Conservation (phyloP, 2,329 filamentous ascomycete genomes). For the Colletotrichum incanum region DNA sequence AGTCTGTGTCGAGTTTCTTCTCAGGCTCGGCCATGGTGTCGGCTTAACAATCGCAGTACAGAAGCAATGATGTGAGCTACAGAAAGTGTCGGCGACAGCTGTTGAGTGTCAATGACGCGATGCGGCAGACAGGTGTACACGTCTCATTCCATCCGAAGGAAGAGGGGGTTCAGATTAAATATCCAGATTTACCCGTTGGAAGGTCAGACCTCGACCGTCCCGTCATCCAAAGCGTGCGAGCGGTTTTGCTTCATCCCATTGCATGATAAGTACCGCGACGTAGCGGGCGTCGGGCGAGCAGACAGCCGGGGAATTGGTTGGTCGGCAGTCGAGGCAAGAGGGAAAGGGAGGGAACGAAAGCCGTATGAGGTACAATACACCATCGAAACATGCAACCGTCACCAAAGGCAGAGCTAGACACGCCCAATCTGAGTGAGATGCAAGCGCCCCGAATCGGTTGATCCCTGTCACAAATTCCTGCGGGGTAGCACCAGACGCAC, state of each 20-base stretch:
- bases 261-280: not conserved
- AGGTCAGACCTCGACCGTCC: not conserved
- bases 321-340: not conserved
- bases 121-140: not conserved
- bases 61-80: not conserved
- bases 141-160: not conserved
- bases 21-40: slow-evolving; percentile 3
- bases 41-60: not conserved
- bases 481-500: slow-evolving; percentile 16
- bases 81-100: not conserved
- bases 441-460: slow-evolving; percentile 5
- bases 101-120: not conserved
- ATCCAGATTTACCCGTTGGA: not conserved
- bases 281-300: slow-evolving; percentile 19
- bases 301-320: not conserved
- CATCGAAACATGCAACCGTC: not conserved
- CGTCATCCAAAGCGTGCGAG: not conserved
- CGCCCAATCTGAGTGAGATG: slow-evolving; percentile 15
- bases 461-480: not conserved
- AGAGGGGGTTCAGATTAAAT: slow-evolving; percentile 21
- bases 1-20: slow-evolving; percentile 15
- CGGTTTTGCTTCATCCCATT: slow-evolving; percentile 5
- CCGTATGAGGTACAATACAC: slow-evolving; percentile 13
- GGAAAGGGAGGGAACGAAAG: not conserved
- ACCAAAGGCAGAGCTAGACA: not conserved